Conservation (phyloP, 164 flowering plant species). For the Piper betle region DNA sequence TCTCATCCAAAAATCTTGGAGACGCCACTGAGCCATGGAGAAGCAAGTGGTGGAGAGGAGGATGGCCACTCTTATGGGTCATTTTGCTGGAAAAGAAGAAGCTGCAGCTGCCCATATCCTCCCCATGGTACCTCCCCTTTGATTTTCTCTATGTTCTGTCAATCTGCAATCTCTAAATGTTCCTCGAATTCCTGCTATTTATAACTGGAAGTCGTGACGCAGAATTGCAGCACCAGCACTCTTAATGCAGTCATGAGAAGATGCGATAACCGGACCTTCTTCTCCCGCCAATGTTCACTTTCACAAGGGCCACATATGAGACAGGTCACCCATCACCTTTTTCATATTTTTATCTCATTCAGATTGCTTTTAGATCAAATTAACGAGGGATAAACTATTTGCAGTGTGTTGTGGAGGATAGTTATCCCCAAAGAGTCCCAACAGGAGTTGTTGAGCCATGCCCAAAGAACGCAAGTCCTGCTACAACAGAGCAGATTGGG, state of each 20-base stretch:
- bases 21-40: background rate
- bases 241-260: slow-evolving; percentile 41
- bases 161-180: background rate
- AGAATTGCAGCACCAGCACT: slow-evolving; percentile 46
- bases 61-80: slow-evolving; percentile 2
- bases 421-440: slow-evolving; percentile 5
- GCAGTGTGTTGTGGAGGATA: slow-evolving; percentile 11
- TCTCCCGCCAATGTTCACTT: slow-evolving; percentile 57
- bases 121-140: background rate
- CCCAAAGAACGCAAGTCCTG: slow-evolving; percentile 5
- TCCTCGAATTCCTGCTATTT: background rate
- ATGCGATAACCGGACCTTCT: slow-evolving; percentile 42
- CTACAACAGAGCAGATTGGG: slow-evolving; percentile 8
- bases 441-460: slow-evolving; percentile 10
- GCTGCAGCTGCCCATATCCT: background rate
- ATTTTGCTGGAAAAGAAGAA: slow-evolving; percentile 6
- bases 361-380: no score
- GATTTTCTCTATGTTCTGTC: background rate
- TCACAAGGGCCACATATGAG: slow-evolving; percentile 59
- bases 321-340: slow-evolving; percentile 35
- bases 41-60: slow-evolving; percentile 4
- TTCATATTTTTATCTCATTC: slow-evolving; percentile 10
- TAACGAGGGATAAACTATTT: no score
- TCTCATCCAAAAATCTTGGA: no score
- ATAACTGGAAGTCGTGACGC: background rate